Conservation (phyloP, 139 green algal genomes). For the Diplosphaera chodatii region DNA sequence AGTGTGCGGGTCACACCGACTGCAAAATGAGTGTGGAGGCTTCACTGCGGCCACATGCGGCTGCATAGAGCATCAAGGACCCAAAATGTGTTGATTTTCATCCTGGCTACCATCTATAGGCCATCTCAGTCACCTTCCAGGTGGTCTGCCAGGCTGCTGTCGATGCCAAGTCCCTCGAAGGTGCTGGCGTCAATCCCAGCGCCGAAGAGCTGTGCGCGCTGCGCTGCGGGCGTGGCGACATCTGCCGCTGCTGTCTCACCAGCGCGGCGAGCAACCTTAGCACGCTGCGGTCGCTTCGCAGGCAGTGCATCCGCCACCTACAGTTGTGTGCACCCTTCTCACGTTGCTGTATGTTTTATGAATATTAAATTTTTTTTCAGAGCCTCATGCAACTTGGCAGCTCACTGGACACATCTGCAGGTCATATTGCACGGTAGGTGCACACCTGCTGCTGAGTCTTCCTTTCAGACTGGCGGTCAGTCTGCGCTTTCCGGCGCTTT, state of each 20-base stretch:
- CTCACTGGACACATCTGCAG: no score
- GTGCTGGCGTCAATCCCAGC: constrained; percentile 10
- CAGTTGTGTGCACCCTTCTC: no score
- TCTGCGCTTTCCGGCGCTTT: background rate
- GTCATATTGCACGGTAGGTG: no score
- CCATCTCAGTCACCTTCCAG: constrained; percentile 34
- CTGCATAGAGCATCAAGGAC: no score
- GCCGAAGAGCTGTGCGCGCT: constrained; percentile 29
- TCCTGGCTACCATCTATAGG: no score
- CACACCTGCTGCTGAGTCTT: background rate
- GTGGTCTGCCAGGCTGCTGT: constrained; percentile 27
- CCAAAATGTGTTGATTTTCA: no score
- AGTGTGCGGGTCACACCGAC: no score
- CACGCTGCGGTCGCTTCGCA: constrained; percentile 1
- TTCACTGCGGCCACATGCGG: no score
- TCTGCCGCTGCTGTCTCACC: constrained; percentile 25
- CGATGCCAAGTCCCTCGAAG: constrained; percentile 42
- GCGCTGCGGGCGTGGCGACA: constrained; percentile 13
- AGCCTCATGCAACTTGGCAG: no score
- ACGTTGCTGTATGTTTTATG: no score
- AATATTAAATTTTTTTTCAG: no score
- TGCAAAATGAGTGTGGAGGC: no score
- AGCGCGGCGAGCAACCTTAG: constrained; percentile 5
- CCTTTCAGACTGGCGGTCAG: background rate
- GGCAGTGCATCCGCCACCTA: background rate